These are phyloP conservation scores for Dissophora ornata DNA, from an alignment of 192 early-diverging fungal species.

Conservation along the genomic window DNA sequence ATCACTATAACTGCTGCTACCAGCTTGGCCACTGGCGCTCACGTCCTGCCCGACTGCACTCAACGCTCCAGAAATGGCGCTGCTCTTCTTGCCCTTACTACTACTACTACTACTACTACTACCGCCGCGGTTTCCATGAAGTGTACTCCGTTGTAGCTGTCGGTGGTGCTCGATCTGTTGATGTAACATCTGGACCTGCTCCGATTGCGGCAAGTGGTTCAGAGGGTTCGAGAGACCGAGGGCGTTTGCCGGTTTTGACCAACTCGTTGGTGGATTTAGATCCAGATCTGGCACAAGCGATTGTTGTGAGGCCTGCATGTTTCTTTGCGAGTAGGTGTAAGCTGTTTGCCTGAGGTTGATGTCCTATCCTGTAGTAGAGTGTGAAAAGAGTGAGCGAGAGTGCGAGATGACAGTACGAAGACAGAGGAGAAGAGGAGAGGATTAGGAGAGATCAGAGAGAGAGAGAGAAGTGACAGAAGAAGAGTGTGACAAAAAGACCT, in stretches of 20 bases:
- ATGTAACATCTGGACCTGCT: constrained; percentile 38
- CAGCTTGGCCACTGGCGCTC: not conserved
- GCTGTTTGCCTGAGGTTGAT: too few species aligned
- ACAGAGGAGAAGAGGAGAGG: not conserved
- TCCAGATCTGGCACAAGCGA: constrained; percentile 32
- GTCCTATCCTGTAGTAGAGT: too few species aligned
- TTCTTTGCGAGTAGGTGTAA: not conserved
- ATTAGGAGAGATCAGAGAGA: not conserved
- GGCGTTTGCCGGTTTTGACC: constrained; percentile 48
- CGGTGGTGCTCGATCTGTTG: constrained; percentile 43
- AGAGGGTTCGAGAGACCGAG: constrained; percentile 38
- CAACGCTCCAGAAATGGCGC: not conserved
- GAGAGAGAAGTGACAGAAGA: not conserved
- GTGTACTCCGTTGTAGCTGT: constrained; percentile 21
- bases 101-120: not conserved
- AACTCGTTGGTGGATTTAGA: constrained; percentile 32
- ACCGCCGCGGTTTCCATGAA: not conserved
- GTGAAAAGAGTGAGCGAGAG: not conserved
- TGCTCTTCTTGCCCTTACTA: not conserved
- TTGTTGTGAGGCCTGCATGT: constrained; percentile 20
- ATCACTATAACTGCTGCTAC: not conserved
- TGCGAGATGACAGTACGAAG: not conserved
- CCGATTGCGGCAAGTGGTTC: constrained; percentile 35
- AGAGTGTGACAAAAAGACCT: too few species aligned
- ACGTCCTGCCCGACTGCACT: too few species aligned